A percentile compares a stretch with the other conserved stretches of the same genome.
Evolutionary conservation across 2,329 filamentous ascomycete species (phyloP).

Genomic region (Diaporthe helianthi): DNA sequence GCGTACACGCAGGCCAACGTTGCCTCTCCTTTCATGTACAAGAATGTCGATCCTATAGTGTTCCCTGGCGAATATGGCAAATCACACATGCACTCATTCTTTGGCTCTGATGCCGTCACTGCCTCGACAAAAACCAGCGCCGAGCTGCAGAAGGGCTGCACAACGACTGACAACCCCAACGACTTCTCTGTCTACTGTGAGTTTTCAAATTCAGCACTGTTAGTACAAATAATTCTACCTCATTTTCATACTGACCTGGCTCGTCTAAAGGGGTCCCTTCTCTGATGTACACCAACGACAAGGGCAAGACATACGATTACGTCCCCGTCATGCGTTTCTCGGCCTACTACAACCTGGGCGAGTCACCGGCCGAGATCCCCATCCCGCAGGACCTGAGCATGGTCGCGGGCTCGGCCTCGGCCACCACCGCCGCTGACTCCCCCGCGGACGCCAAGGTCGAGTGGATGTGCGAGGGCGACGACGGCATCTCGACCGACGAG

Average conservation of each 20-base stretch:
- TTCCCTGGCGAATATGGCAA: conserved; percentile 43
- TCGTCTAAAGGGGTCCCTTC: conserved; percentile 31
- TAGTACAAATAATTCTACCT: too few relatives aligned
- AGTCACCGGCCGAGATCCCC: conserved; percentile 36
- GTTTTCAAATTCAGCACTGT: not conserved
- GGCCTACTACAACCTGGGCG: conserved; percentile 38
- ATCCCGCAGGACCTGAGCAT: conserved; percentile 38
- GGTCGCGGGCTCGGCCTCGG: conserved; percentile 49
- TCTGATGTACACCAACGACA: conserved; percentile 34
- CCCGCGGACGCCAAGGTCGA: conserved; percentile 37
- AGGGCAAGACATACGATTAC: conserved; percentile 33
- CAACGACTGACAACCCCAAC: conserved; percentile 41
- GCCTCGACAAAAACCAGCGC: conserved; percentile 42
- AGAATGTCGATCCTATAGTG: conserved; percentile 46
- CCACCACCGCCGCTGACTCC: conserved; percentile 45
- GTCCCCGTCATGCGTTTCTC: conserved; percentile 36
- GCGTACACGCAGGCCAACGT: conserved; percentile 40
- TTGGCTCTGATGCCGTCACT: conserved; percentile 46
- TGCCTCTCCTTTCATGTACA: conserved; percentile 42
- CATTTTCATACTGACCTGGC: not conserved
- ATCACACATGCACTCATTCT: conserved; percentile 47
- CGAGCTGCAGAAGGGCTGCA: conserved; percentile 41
- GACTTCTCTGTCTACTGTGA: conserved; percentile 42
- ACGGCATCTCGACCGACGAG: conserved; percentile 57
- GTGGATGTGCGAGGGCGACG: conserved; percentile 39